Evolutionary conservation across 2,329 filamentous ascomycete species (phyloP).

Genomic region (Teratosphaeriaceae sp.): DNA sequence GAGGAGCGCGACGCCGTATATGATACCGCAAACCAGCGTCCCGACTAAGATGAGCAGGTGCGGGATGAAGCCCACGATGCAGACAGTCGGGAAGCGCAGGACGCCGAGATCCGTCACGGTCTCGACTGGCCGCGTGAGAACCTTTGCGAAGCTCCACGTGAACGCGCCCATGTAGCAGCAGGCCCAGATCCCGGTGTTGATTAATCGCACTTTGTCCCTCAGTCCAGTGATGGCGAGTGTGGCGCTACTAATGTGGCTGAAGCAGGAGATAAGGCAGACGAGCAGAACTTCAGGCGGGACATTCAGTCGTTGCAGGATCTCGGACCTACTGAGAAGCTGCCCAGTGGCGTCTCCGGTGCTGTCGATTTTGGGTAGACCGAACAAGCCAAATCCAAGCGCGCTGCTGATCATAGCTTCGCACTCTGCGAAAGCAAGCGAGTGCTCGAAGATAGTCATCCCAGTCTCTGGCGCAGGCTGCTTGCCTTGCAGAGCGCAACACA

Average conservation of each 20-base stretch:
- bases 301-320: slow-evolving; percentile 72
- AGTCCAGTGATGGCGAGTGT: slow-evolving; percentile 72
- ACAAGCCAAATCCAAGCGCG: slow-evolving; percentile 68
- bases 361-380: slow-evolving; percentile 44
- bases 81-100: slow-evolving; percentile 85
- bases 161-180: slow-evolving; percentile 84
- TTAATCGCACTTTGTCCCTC: slow-evolving; percentile 70
- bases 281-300: slow-evolving; percentile 83
- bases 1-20: slow-evolving; percentile 70
- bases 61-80: slow-evolving; percentile 89
- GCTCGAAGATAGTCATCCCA: slow-evolving; percentile 94
- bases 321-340: slow-evolving; percentile 23
- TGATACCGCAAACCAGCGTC: slow-evolving; percentile 65
- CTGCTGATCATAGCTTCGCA: slow-evolving; percentile 82
- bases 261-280: slow-evolving; percentile 78
- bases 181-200: slow-evolving; percentile 86
- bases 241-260: slow-evolving; percentile 84
- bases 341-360: slow-evolving; percentile 10
- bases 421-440: slow-evolving; percentile 92
- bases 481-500: slow-evolving; percentile 83
- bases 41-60: slow-evolving; percentile 81
- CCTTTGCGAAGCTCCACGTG: slow-evolving; percentile 60
- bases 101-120: slow-evolving; percentile 61
- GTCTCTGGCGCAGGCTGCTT: slow-evolving; percentile 74
- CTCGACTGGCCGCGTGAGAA: slow-evolving; percentile 39